phyloP scores from a whole-genome alignment of 1,139 yeast genomes.

The Hyphopichia wangnamkhiaoensis region DNA sequence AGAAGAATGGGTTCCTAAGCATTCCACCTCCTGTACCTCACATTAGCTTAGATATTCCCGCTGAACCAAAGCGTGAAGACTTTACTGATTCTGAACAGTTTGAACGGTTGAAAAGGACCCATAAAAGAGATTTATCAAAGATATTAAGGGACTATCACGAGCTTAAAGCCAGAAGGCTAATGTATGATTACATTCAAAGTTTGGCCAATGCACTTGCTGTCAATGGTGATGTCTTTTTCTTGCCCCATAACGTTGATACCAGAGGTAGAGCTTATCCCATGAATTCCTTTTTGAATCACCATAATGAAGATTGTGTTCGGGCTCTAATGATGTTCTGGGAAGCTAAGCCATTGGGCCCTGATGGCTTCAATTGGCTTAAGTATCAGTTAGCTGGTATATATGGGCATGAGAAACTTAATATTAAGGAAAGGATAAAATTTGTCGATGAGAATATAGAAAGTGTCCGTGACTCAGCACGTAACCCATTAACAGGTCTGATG shows the following conservation, averaged over 20 bases:
- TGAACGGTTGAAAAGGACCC: not conserved
- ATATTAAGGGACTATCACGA: slow-evolving; percentile 15
- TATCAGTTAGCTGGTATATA: slow-evolving; percentile 42
- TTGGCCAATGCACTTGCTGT: slow-evolving; percentile 28
- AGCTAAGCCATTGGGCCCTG: slow-evolving; percentile 32
- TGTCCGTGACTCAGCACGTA: slow-evolving; percentile 28
- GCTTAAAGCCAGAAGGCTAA: slow-evolving; percentile 20
- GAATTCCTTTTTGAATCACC: slow-evolving; percentile 37
- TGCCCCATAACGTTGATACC: slow-evolving; percentile 44
- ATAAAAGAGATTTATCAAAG: not conserved
- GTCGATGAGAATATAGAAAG: slow-evolving; percentile 21
- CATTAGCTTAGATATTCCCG: slow-evolving; percentile 2
- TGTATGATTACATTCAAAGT: slow-evolving; percentile 20
- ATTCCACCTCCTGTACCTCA: slow-evolving; percentile 25
- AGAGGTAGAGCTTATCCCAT: slow-evolving; percentile 46
- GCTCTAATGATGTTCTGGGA: slow-evolving; percentile 42
- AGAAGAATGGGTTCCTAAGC: slow-evolving; percentile 25
- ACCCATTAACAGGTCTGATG: slow-evolving; percentile 23
- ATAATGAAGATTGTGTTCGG: slow-evolving; percentile 38
- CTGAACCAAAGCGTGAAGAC: slow-evolving; percentile 9
- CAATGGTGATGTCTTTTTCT: slow-evolving; percentile 40
- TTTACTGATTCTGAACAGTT: slow-evolving; percentile 7
- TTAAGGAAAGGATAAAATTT: slow-evolving; percentile 27
- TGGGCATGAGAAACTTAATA: slow-evolving; percentile 30
- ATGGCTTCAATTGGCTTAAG: slow-evolving; percentile 42